A percentile compares a stretch with the other conserved stretches of the same genome.
Evolutionary conservation across 1,284 basidiomycete genomes (phyloP).

Genomic region (Takashimella koratensis): DNA sequence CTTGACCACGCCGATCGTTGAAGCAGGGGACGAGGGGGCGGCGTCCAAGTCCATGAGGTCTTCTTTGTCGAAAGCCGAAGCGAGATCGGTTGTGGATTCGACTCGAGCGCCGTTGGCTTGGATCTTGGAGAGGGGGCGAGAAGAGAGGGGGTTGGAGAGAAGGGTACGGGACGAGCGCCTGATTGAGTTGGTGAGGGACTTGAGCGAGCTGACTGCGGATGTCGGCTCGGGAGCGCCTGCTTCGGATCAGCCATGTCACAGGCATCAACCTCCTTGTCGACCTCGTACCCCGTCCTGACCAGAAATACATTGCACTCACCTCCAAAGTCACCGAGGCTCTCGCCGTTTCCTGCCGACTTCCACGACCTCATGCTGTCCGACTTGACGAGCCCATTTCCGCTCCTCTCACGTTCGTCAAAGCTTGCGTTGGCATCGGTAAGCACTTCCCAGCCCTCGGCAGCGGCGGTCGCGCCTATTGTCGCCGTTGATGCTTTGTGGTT

Average conservation of each 20-base stretch:
- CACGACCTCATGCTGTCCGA: constrained; percentile 27
- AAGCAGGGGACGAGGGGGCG: constrained; percentile 36
- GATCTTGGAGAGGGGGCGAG: not conserved
- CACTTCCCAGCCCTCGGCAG: constrained; percentile 37
- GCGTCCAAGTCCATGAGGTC: constrained; percentile 3
- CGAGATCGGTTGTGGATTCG: not conserved
- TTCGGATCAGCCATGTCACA: too few relatives aligned
- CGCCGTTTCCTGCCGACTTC: constrained; percentile 44
- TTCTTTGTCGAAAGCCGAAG: not conserved
- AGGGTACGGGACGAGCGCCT: constrained; percentile 12
- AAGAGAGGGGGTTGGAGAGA: constrained; percentile 4
- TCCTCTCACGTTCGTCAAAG: constrained; percentile 13
- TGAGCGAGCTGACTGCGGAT: constrained; percentile 6
- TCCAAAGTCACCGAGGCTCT: constrained; percentile 31
- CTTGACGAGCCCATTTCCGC: constrained; percentile 9
- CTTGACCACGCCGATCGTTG: constrained; percentile 39
- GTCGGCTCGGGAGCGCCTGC: constrained; percentile 1
- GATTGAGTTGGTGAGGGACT: constrained; percentile 16
- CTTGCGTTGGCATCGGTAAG: constrained; percentile 35
- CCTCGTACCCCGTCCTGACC: too few relatives aligned
- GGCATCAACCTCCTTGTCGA: too few relatives aligned
- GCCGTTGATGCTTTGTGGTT: constrained; percentile 9
- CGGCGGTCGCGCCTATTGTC: constrained; percentile 4
- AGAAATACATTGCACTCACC: too few relatives aligned
- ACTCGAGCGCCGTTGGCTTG: not conserved